Conservation (phyloP, 345 rosid genomes). For the Brassica nigra region DNA sequence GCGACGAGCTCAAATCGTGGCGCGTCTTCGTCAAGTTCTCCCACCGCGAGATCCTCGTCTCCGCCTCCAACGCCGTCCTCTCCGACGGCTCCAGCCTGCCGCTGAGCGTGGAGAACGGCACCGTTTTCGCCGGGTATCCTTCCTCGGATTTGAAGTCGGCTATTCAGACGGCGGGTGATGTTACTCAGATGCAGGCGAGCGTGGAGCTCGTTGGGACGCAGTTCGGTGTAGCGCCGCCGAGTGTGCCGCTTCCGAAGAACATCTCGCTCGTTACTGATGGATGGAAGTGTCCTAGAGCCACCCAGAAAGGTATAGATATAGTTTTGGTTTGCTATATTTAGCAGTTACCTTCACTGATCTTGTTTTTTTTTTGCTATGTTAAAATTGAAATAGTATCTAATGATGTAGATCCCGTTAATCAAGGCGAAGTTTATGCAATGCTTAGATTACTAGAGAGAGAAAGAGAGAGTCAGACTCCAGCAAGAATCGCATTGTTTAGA, state of each 20-base stretch:
- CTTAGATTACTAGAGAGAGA: slow-evolving; percentile 17
- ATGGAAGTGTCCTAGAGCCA: slow-evolving; percentile 54
- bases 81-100: slow-evolving; percentile 75
- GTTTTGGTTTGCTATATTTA: slow-evolving; percentile 5
- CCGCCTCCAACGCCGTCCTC: slow-evolving; percentile 70
- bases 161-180: slow-evolving; percentile 88
- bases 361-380: slow-evolving; percentile 2
- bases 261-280: slow-evolving; percentile 79
- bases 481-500: slow-evolving; percentile 11
- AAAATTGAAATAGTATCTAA: background rate
- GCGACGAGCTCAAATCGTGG: slow-evolving; percentile 80
- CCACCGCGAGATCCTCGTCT: slow-evolving; percentile 73
- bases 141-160: slow-evolving; percentile 77
- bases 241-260: slow-evolving; percentile 72
- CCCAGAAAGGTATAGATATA: slow-evolving; percentile 52
- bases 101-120: slow-evolving; percentile 64
- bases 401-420: slow-evolving; percentile 10
- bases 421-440: background rate
- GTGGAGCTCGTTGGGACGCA: slow-evolving; percentile 74
- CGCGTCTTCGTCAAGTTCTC: slow-evolving; percentile 70
- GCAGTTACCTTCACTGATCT: background rate
- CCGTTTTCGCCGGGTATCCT: slow-evolving; percentile 74
- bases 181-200: slow-evolving; percentile 72
- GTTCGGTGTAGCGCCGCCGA: slow-evolving; percentile 72
- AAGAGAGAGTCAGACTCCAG: slow-evolving; percentile 26